These are phyloP conservation scores for Camellia lanceoleosa DNA, from an alignment of 148 eudicot genomes.

Conservation along the genomic window DNA sequence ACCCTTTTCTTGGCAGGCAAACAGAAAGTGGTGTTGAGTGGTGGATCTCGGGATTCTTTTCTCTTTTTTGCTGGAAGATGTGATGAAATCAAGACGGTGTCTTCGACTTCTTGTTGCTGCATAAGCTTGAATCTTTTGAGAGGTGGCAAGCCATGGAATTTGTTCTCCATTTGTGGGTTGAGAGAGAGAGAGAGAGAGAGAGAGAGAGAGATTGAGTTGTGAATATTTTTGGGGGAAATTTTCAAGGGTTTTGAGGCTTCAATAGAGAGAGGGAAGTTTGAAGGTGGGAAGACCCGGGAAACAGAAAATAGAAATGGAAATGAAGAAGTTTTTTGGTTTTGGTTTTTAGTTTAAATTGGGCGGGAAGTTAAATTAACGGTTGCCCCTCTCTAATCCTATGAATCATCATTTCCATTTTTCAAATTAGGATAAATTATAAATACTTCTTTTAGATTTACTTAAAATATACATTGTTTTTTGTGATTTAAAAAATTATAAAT, in stretches of 20 bases:
- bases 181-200: conserved; percentile 12
- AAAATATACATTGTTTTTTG: too few species aligned
- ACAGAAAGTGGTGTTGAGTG: conserved; percentile 17
- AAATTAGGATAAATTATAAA: too few species aligned
- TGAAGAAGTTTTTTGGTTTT: background rate
- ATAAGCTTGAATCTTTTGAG: conserved; percentile 60
- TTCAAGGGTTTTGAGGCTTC: conserved; percentile 1
- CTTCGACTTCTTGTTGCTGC: conserved; percentile 31
- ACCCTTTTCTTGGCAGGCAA: conserved; percentile 88
- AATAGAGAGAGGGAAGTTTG: background rate
- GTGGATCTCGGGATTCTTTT: conserved; percentile 29
- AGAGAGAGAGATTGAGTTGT: conserved; percentile 9
- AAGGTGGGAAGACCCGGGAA: conserved; percentile 24
- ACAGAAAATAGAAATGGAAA: background rate
- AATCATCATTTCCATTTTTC: too few species aligned
- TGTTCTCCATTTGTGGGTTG: conserved; percentile 41
- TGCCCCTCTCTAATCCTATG: too few species aligned
- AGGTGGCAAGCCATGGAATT: conserved; percentile 59
- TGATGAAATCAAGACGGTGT: conserved; percentile 13
- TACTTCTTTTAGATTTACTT: too few species aligned
- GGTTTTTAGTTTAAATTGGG: background rate
- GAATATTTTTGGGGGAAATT: conserved; percentile 6
- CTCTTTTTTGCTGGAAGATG: conserved; percentile 73
- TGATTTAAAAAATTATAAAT: too few species aligned
- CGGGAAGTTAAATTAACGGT: conserved; percentile 14